A percentile compares a stretch with the other conserved stretches of the same genome.
Conservation (phyloP, 805 yeast genomes). For the Lachancea lanzarotensis region DNA sequence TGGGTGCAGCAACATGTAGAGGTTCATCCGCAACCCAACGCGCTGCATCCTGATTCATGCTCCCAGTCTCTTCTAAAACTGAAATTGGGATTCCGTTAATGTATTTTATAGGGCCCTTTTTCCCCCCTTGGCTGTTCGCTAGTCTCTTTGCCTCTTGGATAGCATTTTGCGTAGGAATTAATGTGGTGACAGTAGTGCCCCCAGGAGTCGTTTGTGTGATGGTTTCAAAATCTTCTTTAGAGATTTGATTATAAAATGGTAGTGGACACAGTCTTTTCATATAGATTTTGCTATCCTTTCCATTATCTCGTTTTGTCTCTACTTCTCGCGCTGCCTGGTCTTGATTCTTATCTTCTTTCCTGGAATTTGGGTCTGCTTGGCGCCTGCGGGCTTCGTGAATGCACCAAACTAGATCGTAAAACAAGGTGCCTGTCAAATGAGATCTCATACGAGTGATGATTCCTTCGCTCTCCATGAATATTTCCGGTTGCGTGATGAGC, state of each 20-base stretch:
- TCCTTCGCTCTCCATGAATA: conserved; percentile 64
- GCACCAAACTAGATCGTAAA: conserved; percentile 90
- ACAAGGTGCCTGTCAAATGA: conserved; percentile 83
- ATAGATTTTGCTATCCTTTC: conserved; percentile 18
- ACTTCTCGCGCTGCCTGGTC: conserved; percentile 1
- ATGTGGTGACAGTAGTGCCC: conserved; percentile 84
- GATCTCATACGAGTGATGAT: conserved; percentile 86
- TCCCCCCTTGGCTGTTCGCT: conserved; percentile 20
- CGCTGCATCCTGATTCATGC: conserved; percentile 34
- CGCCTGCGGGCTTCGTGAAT: conserved; percentile 89
- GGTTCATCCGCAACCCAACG: not conserved
- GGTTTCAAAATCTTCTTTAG: conserved; percentile 81
- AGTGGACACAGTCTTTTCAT: conserved; percentile 55
- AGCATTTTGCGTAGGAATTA: conserved; percentile 81
- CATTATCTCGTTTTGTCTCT: conserved; percentile 25
- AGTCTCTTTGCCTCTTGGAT: conserved; percentile 35
- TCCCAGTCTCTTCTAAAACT: conserved; percentile 77
- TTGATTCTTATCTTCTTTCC: conserved; percentile 10
- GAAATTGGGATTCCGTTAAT: conserved; percentile 64
- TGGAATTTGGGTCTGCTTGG: conserved; percentile 38
- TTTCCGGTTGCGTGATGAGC: conserved; percentile 77
- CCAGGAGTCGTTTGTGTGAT: conserved; percentile 83
- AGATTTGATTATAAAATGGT: conserved; percentile 86
- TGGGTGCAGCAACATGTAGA: not conserved
- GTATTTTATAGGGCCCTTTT: conserved; percentile 37